phyloP scores from a whole-genome alignment of 805 yeast genomes.

The Starmerella ratchasimensis region DNA sequence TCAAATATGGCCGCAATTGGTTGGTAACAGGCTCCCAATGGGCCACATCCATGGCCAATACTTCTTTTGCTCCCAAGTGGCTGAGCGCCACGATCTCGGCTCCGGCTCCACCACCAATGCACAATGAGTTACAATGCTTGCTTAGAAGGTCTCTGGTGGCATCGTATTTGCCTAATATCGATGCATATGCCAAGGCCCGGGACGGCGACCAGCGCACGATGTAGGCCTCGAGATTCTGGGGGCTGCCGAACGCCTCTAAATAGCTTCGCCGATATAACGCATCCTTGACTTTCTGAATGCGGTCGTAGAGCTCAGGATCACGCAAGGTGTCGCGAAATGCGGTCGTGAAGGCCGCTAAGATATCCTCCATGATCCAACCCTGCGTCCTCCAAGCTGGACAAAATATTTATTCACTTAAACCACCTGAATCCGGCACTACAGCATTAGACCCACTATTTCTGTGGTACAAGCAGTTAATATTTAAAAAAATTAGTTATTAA shows the following conservation, averaged over 20 bases:
- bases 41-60: constrained; percentile 61
- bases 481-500: no score
- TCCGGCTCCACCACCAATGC: constrained; percentile 85
- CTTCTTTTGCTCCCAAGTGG: constrained; percentile 25
- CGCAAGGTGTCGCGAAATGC: constrained; percentile 20
- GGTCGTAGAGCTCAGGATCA: constrained; percentile 24
- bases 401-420: background rate
- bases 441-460: no score
- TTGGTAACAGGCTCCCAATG: constrained; percentile 53
- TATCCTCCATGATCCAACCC: constrained; percentile 9
- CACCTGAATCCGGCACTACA: no score
- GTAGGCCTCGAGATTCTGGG: constrained; percentile 57
- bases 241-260: constrained; percentile 49
- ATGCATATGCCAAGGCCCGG: constrained; percentile 58
- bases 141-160: constrained; percentile 28
- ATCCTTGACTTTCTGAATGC: constrained; percentile 57
- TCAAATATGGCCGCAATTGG: constrained; percentile 28
- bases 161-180: constrained; percentile 42
- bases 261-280: constrained; percentile 60
- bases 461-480: background rate
- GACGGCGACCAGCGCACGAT: constrained; percentile 80
- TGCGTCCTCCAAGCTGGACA: background rate
- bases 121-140: constrained; percentile 32
- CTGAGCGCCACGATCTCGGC: constrained; percentile 54
- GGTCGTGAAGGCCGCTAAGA: constrained; percentile 22